Evolutionary conservation across 345 rosid species (phyloP), one percentile per base, ranked within the genome.

Genomic region (Eucalyptus albens): DNA sequence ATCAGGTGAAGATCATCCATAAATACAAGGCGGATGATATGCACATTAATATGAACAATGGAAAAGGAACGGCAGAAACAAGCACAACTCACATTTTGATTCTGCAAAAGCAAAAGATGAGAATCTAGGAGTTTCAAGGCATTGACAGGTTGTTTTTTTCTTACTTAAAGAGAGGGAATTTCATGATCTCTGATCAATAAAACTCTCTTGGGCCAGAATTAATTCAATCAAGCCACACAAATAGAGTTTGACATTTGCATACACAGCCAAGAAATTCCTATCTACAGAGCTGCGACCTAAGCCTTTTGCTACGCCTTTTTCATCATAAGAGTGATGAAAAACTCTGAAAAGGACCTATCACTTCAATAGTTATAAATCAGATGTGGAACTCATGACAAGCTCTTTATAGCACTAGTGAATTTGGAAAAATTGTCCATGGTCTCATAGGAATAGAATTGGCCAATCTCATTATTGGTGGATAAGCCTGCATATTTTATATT

Each of bases 1-100:
- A 56, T 56, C 62, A 56, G 12, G 62, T 56, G 62, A 56, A 56
- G 62, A 56, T 22, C 62, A 56, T 24, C 29, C 62, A 56, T 93
- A 88, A 92, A 95, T 33, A 96, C 96, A 14, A 96, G 93, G 60
- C 11, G 77, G 77, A 65, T 65, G 40, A 65, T 65, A 65, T 65
- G 11, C 77, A n/a, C 77, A 7, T 65, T 17, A 65, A 65, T 31
- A 65, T n/a, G 17, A 15, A n/a, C 77, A n/a, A 67, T 67, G 77
- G 77, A 15, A 67, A 67, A 67, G 40, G 77, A 67, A 15, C 6
- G 11, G 40, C 40, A 15, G 21, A 65, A 65, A n/a, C 19, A n/a
- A 65, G 19, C 21, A 65, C 77, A 15, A 17, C 37, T n/a, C 77
- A n/a, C 40, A 8, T 65, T 65, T 65, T n/a, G 17, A 65, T 5